phyloP scores from a whole-genome alignment of 805 yeast species.

The Ogataea pignaliae region DNA sequence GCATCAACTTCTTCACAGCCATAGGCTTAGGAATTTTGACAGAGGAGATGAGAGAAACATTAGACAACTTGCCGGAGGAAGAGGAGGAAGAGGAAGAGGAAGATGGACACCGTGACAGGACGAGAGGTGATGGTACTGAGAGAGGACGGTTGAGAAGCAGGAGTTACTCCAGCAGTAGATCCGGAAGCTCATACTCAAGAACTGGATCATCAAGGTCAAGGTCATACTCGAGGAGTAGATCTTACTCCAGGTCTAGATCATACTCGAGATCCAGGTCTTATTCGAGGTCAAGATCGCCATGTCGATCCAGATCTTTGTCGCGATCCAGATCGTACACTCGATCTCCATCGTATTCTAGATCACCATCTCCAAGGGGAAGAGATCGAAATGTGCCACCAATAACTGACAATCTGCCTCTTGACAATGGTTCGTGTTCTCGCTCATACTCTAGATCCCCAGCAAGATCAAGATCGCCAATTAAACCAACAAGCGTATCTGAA shows the following conservation, averaged over 20 bases:
- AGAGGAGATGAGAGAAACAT: constrained; percentile 64
- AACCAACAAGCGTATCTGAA: too few species aligned
- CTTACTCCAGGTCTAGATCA: constrained; percentile 15
- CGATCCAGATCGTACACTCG: too few species aligned
- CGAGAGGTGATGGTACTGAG: neutral
- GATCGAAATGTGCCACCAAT: too few species aligned
- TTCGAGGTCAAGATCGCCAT: constrained; percentile 7
- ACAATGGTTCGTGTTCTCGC: too few species aligned
- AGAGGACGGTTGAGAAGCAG: constrained; percentile 1
- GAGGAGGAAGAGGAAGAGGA: constrained; percentile 12
- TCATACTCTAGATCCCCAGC: constrained; percentile 7
- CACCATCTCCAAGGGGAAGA: too few species aligned
- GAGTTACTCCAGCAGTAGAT: constrained; percentile 7
- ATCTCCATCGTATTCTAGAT: too few species aligned
- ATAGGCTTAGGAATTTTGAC: constrained; percentile 84
- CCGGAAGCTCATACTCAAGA: constrained; percentile 1
- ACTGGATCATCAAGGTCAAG: constrained; percentile 7
- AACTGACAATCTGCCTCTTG: too few species aligned
- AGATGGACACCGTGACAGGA: constrained; percentile 5
- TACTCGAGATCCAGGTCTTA: constrained; percentile 14
- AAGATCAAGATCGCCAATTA: constrained; percentile 7
- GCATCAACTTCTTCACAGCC: constrained; percentile 90
- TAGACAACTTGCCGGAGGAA: constrained; percentile 21
- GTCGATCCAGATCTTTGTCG: constrained; percentile 3
- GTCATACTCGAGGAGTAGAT: constrained; percentile 7